Evolutionary conservation across 257 asterid genomes (phyloP), one percentile per base, ranked within the genome.

Genomic region (Solanum commersonii): DNA sequence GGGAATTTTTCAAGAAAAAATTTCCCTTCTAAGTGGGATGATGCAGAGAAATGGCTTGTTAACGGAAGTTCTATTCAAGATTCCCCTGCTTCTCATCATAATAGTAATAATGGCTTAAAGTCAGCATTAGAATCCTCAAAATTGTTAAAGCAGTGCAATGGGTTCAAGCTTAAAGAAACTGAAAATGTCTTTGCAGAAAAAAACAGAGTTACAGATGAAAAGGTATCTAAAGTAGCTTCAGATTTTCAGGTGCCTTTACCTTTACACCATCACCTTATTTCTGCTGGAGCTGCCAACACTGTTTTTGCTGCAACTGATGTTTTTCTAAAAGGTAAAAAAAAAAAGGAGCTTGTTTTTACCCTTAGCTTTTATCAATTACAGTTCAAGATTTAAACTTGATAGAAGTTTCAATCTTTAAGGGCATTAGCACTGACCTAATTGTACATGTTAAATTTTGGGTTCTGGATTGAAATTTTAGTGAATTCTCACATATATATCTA

Each of bases 1-100:
- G 96, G 96, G 16, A 93, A 87, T 88, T 88, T 93, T 71, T 71
- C 95, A 84, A 96, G 95, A 89, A 97, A 95, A 76, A 86, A 90
- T 23, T 91, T 94, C 33, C 98, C 99, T 88, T 97, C 99, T 5
- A 97, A 97, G 87, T 97, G 99, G 99, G 99, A 97, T 86, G 99
- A 97, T 92, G 99, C 99, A n/a, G 98, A 97, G 74, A 97, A 97
- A 88, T 97, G 99, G 99, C 94, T 97, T 88, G 92, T 92, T 15
- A 91, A 92, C 90, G 96, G 96, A 78, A 90, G 89, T 72, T 91
- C 95, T 89, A 92, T 91, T 89, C 90, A 89, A 86, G 97, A 94
- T n/a, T 92, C 98, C 83, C 95, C 98, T 84, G 90, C 89, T 73
- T 72, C 49, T 1, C 84, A 81, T 68, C 89, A 74, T 84, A 20